phyloP scores from a whole-genome alignment of 345 rosid genomes.

The Aethionema arabicum region DNA sequence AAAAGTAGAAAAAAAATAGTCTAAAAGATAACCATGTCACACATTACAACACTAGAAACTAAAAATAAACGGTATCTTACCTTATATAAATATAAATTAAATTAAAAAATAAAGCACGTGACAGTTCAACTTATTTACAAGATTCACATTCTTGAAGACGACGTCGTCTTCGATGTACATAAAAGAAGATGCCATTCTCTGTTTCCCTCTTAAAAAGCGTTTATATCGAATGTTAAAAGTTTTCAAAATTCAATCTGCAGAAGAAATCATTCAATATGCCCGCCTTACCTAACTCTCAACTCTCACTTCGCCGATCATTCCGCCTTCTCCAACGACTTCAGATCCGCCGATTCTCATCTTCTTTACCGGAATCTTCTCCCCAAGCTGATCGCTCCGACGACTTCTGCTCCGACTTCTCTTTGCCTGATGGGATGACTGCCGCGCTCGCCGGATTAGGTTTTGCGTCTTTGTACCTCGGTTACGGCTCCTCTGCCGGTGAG shows the following conservation, averaged over 20 bases:
- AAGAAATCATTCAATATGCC: slow-evolving; percentile 40
- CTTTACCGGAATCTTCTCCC: slow-evolving; percentile 37
- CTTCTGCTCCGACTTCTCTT: slow-evolving; percentile 19
- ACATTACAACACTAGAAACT: no score
- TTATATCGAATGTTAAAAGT: not conserved
- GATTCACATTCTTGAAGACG: slow-evolving; percentile 6
- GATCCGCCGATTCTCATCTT: slow-evolving; percentile 42
- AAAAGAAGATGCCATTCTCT: slow-evolving; percentile 26
- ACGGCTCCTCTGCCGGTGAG: slow-evolving; percentile 44
- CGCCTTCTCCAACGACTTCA: slow-evolving; percentile 47
- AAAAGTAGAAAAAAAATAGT: no score
- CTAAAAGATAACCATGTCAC: no score
- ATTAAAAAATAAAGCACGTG: no score
- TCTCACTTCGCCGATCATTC: slow-evolving; percentile 39
- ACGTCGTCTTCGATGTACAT: not conserved
- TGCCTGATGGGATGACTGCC: slow-evolving; percentile 41
- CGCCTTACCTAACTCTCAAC: slow-evolving; percentile 39
- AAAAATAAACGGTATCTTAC: no score
- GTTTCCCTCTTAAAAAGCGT: slow-evolving; percentile 11
- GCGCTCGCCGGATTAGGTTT: slow-evolving; percentile 58
- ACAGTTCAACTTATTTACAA: no score
- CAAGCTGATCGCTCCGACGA: slow-evolving; percentile 23
- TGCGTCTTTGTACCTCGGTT: slow-evolving; percentile 44
- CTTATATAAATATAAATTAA: no score
- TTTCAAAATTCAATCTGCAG: slow-evolving; percentile 16